Conservation (phyloP, 2,329 filamentous ascomycete species). For the Aspergillus sp. region DNA sequence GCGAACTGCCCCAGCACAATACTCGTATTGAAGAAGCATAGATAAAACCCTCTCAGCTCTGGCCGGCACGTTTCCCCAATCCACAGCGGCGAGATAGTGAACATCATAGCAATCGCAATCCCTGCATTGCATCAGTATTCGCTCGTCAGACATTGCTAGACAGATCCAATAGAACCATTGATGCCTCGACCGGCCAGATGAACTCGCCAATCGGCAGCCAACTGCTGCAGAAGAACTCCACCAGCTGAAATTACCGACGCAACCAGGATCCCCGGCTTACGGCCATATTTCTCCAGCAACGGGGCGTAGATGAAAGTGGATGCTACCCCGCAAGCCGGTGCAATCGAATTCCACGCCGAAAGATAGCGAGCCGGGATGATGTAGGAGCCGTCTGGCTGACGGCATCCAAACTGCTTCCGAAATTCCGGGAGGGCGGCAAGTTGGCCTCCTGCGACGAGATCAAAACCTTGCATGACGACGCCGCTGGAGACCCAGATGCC, state of each 20-base stretch:
- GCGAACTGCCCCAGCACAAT: slow-evolving; percentile 40
- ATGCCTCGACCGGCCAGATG: slow-evolving; percentile 26
- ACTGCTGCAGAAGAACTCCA: slow-evolving; percentile 32
- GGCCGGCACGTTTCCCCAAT: slow-evolving; percentile 40
- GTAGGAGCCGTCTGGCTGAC: slow-evolving; percentile 23
- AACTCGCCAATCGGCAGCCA: slow-evolving; percentile 27
- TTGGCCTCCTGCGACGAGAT: slow-evolving; percentile 31
- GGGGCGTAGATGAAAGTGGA: slow-evolving; percentile 24
- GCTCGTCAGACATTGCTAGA: neutral
- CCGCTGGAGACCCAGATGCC: slow-evolving; percentile 28
- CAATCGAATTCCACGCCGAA: slow-evolving; percentile 32
- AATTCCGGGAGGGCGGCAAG: slow-evolving; percentile 32
- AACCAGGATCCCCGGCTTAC: slow-evolving; percentile 30
- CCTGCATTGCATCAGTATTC: slow-evolving; percentile 9
- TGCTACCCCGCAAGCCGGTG: slow-evolving; percentile 13
- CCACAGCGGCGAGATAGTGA: slow-evolving; percentile 39
- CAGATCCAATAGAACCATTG: neutral
- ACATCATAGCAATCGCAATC: slow-evolving; percentile 38
- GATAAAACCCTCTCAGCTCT: slow-evolving; percentile 39
- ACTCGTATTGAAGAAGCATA: slow-evolving; percentile 39
- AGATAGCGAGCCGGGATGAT: slow-evolving; percentile 32
- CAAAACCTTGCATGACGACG: slow-evolving; percentile 33
- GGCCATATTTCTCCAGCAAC: slow-evolving; percentile 33
- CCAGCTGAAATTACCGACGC: slow-evolving; percentile 26
- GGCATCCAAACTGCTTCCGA: slow-evolving; percentile 26